Percentiles rank a stretch among this genome's conserved stretches.
These are phyloP conservation scores for Dissophora ornata DNA, from an alignment of 192 early-diverging fungal genomes.

Conservation along the genomic window DNA sequence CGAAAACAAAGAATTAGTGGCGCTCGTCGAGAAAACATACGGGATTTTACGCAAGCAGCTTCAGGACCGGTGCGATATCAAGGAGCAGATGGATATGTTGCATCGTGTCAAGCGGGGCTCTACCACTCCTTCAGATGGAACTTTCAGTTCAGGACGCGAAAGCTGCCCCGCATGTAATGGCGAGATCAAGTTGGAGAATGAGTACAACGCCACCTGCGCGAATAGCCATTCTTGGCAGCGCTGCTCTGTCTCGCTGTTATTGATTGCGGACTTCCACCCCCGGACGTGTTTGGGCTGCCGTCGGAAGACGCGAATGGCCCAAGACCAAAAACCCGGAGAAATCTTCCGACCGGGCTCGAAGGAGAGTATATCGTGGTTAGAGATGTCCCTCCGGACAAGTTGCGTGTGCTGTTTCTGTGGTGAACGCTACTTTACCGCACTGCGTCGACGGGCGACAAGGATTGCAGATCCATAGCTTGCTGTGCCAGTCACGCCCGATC, in stretches of 20 bases:
- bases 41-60: neutral
- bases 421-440: conserved; percentile 23
- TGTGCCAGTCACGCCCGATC: neutral
- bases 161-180: conserved; percentile 35
- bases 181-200: conserved; percentile 20
- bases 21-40: conserved; percentile 22
- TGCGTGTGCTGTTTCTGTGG: conserved; percentile 39
- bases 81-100: conserved; percentile 16
- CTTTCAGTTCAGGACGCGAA: conserved; percentile 20
- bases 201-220: conserved; percentile 2
- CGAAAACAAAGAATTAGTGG: conserved; percentile 7
- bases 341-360: neutral
- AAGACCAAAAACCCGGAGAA: neutral
- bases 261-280: conserved; percentile 44
- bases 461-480: neutral
- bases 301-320: conserved; percentile 27
- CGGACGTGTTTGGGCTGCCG: conserved; percentile 39
- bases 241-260: conserved; percentile 24
- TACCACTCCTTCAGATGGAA: neutral
- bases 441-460: conserved; percentile 6
- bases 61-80: conserved; percentile 1
- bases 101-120: conserved; percentile 17
- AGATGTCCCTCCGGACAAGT: conserved; percentile 2
- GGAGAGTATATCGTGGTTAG: conserved; percentile 23
- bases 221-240: conserved; percentile 38